phyloP scores from a whole-genome alignment of 225 moss, liverwort and hornwort species.

The Lunularia cruciata region DNA sequence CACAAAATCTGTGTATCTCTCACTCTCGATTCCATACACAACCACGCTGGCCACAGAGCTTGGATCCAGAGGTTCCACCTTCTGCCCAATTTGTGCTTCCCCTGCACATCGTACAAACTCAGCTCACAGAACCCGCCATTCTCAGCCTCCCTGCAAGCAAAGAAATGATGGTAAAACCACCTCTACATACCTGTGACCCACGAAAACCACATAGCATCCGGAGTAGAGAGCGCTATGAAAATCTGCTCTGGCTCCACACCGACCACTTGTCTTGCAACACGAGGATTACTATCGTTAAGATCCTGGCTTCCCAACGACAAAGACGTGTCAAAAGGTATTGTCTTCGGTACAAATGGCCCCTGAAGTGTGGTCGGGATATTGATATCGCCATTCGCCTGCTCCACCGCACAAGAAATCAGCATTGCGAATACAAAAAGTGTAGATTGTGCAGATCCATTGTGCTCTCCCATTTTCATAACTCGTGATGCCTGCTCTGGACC shows the following conservation, averaged over 20 bases:
- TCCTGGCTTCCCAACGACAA: conserved; percentile 68
- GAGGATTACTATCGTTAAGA: conserved; percentile 53
- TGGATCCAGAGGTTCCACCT: conserved; percentile 75
- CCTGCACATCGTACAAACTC: conserved; percentile 43
- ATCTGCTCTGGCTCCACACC: conserved; percentile 81
- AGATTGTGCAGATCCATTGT: neutral
- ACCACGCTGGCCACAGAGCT: conserved; percentile 70
- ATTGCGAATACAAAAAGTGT: neutral
- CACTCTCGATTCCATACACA: conserved; percentile 55
- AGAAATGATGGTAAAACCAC: neutral
- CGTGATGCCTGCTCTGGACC: neutral
- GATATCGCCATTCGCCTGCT: conserved; percentile 11
- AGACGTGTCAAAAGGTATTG: conserved; percentile 64
- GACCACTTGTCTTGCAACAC: conserved; percentile 56
- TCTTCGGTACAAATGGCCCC: conserved; percentile 66
- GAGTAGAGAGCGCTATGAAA: conserved; percentile 71
- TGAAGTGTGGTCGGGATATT: conserved; percentile 58
- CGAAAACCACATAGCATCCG: conserved; percentile 78
- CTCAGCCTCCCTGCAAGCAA: neutral
- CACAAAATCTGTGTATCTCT: conserved; percentile 42
- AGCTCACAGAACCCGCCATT: neutral
- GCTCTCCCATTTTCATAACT: neutral
- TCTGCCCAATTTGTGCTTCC: conserved; percentile 79
- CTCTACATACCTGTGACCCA: conserved; percentile 73
- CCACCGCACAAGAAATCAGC: conserved; percentile 13